phyloP scores from a whole-genome alignment of 176 grass and related monocot species.

The Aegilops bicornis region DNA sequence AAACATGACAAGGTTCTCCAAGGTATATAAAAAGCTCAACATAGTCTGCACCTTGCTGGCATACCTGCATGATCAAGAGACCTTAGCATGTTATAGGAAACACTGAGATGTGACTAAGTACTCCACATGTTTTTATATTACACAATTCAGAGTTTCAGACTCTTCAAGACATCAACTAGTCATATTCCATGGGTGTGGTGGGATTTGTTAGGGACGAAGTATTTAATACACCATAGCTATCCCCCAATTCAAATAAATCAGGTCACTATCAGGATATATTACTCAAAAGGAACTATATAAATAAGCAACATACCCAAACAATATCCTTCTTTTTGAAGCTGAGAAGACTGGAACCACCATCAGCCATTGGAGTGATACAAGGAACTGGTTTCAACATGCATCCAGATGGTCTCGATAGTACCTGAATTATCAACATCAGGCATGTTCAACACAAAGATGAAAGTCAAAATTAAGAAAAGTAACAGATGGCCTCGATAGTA shows the following conservation, averaged over 20 bases:
- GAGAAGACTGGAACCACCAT: conserved; percentile 87
- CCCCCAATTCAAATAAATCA: conserved; percentile 16
- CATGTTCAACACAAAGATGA: conserved; percentile 9
- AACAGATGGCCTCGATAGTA: not conserved
- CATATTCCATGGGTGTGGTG: not conserved
- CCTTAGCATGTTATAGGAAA: conserved; percentile 10
- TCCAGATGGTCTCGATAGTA: conserved; percentile 83
- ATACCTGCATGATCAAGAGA: conserved; percentile 67
- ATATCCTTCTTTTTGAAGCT: conserved; percentile 94
- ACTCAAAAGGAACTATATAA: conserved; percentile 14
- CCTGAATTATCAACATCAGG: conserved; percentile 52
- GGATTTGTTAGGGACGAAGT: not conserved
- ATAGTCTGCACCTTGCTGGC: conserved; percentile 88
- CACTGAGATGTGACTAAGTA: not conserved
- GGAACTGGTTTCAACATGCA: conserved; percentile 96
- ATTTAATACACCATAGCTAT: conserved; percentile 4
- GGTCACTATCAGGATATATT: conserved; percentile 12
- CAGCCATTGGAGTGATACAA: conserved; percentile 61
- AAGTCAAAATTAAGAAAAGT: conserved; percentile 25
- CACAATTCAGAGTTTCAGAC: not conserved
- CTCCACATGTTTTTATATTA: not conserved
- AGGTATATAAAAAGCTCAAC: conserved; percentile 98
- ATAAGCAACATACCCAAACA: conserved; percentile 72
- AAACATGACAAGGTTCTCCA: conserved; percentile 86
- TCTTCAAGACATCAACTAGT: not conserved